Conservation (phyloP, 1,139 yeast species). For the Hemisphaericaspora subhashii region DNA sequence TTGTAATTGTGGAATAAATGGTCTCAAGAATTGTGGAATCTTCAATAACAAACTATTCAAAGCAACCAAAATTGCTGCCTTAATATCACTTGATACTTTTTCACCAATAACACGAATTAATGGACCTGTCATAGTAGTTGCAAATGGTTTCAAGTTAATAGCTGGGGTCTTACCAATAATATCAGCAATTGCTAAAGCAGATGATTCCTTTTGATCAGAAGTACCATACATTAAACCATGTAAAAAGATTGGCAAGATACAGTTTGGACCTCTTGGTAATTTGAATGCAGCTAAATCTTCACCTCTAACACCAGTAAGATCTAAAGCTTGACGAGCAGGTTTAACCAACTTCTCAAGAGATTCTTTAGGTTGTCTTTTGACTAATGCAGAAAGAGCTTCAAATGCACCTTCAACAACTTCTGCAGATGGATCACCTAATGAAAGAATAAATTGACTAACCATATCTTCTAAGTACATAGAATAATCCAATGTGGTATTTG, state of each 20-base stretch:
- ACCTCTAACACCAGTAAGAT: conserved; percentile 61
- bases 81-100: conserved; percentile 84
- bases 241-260: conserved; percentile 85
- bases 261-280: conserved; percentile 83
- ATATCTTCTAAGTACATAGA: conserved; percentile 74
- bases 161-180: conserved; percentile 86
- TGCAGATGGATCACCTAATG: conserved; percentile 69
- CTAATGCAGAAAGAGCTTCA: conserved; percentile 62
- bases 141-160: conserved; percentile 76
- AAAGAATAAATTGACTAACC: conserved; percentile 66
- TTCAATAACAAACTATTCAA: conserved; percentile 74
- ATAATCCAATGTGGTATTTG: conserved; percentile 65
- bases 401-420: conserved; percentile 71
- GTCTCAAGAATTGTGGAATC: conserved; percentile 89
- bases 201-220: conserved; percentile 75
- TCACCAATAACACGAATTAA: conserved; percentile 98
- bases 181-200: conserved; percentile 90
- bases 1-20: conserved; percentile 96
- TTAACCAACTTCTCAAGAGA: conserved; percentile 72
- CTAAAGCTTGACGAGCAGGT: conserved; percentile 75
- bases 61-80: conserved; percentile 87
- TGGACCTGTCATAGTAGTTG: conserved; percentile 95
- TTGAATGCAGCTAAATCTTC: conserved; percentile 74
- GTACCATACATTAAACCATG: conserved; percentile 96
- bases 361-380: conserved; percentile 72